A percentile compares a stretch with the other conserved stretches of the same genome.
phyloP scores from a whole-genome alignment of 2,329 filamentous ascomycete species.

The Scedosporium aurantiacum region DNA sequence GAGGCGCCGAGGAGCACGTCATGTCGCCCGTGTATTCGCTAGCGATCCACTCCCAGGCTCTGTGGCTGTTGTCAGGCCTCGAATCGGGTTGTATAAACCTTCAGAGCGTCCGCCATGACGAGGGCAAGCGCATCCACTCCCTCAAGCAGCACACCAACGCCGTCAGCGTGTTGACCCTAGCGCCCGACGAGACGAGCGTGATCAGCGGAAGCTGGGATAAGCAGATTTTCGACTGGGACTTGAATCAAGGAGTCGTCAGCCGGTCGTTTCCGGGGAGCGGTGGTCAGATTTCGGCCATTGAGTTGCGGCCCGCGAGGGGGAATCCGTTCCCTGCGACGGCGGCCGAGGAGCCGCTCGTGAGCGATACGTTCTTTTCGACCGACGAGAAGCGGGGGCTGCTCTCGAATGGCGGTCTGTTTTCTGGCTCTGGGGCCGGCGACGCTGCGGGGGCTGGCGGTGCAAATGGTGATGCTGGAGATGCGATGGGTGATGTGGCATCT shows the following conservation, averaged over 20 bases:
- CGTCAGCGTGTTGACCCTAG: conserved; percentile 79
- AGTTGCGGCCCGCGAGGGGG: conserved; percentile 68
- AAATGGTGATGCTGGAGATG: conserved; percentile 18
- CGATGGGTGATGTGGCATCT: conserved; percentile 40
- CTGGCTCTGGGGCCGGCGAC: conserved; percentile 19
- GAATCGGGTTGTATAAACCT: conserved; percentile 89
- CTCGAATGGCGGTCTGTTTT: conserved; percentile 35
- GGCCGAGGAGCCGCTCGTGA: conserved; percentile 34
- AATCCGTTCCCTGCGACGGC: conserved; percentile 66
- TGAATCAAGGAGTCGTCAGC: conserved; percentile 71
- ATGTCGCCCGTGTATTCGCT: conserved; percentile 92
- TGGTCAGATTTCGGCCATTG: conserved; percentile 78
- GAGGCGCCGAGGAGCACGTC: conserved; percentile 45
- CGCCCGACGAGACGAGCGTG: conserved; percentile 67
- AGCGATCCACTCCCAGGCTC: conserved; percentile 75
- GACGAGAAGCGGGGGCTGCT: conserved; percentile 44
- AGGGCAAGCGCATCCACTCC: conserved; percentile 77
- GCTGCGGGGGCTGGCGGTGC: conserved; percentile 16
- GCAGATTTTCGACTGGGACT: conserved; percentile 71
- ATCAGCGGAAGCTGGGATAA: conserved; percentile 88
- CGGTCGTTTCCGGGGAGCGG: conserved; percentile 67
- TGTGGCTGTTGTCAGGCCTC: conserved; percentile 85
- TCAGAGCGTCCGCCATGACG: conserved; percentile 86
- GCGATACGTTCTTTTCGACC: conserved; percentile 67
- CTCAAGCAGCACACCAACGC: conserved; percentile 80